Evolutionary conservation across 176 grass and related monocot species (phyloP), one percentile per base, ranked within the genome.

Genomic region (Carex littledalei): DNA sequence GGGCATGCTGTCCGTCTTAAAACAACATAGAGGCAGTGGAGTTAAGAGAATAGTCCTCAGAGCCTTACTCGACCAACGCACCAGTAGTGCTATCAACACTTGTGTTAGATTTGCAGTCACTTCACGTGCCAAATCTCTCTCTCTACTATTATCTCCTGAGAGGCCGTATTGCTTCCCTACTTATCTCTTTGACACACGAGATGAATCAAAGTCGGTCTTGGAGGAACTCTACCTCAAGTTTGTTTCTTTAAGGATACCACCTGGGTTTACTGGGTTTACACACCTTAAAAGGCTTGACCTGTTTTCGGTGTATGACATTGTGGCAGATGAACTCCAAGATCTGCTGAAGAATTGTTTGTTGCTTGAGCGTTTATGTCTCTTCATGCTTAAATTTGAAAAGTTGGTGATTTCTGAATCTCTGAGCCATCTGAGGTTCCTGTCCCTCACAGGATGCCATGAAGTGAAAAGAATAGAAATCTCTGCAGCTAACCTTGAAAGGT

Each of bases 261-360:
- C 43, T 52, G 71, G 71, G 50, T 75, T 75, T 52, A 75, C 10
- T 14, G 71, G 71, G 45, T 75, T 75, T 11, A 75, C n/a, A 14
- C 71, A 75, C 8, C 71, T 75, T 75, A 75, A 75, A 52, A 75
- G 71, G 21, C 71, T 75, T 26, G 45, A 52, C 20, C 45, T 75
- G 71, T 12, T 6, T 52, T 50, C 20, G 6, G 6, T 75, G 43
- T 75, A 75, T 14, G 71, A 75, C 41, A 75, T 50, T 13, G 43
- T 50, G 20, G 71, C 43, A 24, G 43, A 24, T 22, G 71, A 75
- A 75, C 71, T 75, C 71, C 71, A 75, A 75, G n/a, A 13, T 20
- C 15, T 75, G 45, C 71, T 75, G 71, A 75, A 75, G 45, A 75
- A 75, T 75, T 75, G 71, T 21, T 75, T 75, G n/a, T 75, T 75